Conservation (phyloP, 108 stramenopile genomes). For the Hondaea fermentalgiana region DNA sequence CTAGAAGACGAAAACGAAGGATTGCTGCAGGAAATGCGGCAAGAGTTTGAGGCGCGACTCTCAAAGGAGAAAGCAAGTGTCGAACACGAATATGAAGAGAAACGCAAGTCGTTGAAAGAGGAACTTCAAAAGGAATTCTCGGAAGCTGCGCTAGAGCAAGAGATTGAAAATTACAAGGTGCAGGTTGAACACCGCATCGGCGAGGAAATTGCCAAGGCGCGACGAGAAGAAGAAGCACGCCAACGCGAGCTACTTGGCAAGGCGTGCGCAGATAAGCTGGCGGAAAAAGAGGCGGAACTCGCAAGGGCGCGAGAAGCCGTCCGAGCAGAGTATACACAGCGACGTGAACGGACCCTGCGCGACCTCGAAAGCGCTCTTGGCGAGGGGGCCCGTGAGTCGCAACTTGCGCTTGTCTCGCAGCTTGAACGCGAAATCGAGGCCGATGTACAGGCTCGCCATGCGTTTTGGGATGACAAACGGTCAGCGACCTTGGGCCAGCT, state of each 20-base stretch:
- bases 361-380: neutral
- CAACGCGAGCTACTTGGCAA: neutral
- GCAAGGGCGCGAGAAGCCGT: neutral
- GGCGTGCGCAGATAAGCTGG: neutral
- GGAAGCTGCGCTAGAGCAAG: neutral
- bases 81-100: neutral
- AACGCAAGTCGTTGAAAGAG: neutral
- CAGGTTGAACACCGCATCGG: neutral
- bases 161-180: neutral
- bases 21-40: neutral
- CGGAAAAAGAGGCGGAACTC: neutral
- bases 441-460: neutral
- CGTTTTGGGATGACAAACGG: neutral
- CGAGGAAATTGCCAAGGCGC: neutral
- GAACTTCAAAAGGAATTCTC: neutral
- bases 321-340: neutral
- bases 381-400: neutral
- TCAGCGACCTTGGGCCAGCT: neutral
- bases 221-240: neutral
- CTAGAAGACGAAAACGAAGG: neutral
- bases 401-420: neutral
- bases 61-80: neutral
- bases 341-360: neutral
- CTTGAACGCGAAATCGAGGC: neutral
- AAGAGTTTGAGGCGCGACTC: neutral